phyloP scores from a whole-genome alignment of 495 filamentous ascomycete genomes.

The Penicillium daleae region DNA sequence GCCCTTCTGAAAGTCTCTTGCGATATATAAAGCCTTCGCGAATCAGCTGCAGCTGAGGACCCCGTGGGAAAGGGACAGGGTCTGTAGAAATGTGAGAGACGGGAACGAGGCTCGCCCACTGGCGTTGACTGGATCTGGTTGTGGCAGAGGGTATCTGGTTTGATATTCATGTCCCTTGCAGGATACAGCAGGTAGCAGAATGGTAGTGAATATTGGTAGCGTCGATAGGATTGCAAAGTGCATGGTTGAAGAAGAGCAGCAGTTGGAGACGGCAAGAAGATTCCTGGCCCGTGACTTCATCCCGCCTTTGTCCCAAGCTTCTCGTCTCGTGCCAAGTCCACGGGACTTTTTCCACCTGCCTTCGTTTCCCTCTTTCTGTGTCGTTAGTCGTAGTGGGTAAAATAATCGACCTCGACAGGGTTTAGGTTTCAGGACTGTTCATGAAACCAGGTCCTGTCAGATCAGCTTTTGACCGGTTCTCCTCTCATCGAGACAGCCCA shows the following conservation, averaged over 20 bases:
- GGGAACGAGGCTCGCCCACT: background rate
- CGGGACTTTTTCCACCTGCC: background rate
- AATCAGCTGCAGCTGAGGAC: background rate
- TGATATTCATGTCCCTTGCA: constrained; percentile 4
- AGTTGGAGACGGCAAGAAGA: background rate
- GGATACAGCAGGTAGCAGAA: background rate
- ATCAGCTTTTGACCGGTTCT: too few relatives aligned
- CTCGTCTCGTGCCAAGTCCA: background rate
- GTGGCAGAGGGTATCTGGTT: background rate
- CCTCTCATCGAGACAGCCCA: background rate
- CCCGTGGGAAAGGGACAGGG: constrained; percentile 3
- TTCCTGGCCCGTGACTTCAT: constrained; percentile 1
- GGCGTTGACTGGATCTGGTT: background rate
- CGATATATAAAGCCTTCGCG: background rate
- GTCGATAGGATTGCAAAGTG: background rate
- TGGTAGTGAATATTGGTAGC: background rate
- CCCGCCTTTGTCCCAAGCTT: background rate
- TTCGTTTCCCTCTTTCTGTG: background rate
- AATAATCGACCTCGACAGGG: background rate
- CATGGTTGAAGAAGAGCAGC: background rate
- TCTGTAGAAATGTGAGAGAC: background rate
- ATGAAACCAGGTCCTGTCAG: too few relatives aligned
- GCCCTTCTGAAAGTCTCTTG: background rate
- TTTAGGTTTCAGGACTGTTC: too few relatives aligned
- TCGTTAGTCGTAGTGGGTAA: too few relatives aligned